phyloP scores from a whole-genome alignment of 176 grass and related monocot genomes.

The Triticum dicoccoides region DNA sequence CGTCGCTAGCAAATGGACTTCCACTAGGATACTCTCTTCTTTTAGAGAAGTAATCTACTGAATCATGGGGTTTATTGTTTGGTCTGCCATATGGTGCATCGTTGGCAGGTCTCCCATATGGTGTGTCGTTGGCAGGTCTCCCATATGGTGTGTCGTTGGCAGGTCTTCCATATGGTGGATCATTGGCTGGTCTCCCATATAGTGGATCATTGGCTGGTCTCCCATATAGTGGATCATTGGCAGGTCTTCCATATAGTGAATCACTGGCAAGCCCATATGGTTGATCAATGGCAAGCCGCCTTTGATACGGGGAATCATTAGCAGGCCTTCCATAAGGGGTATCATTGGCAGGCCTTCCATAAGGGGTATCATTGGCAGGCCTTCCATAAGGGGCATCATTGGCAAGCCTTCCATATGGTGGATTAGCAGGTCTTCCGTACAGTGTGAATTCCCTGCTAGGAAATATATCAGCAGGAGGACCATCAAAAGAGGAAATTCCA shows the following conservation, averaged over 20 bases:
- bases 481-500: conserved; percentile 50
- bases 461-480: conserved; percentile 37
- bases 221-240: conserved; percentile 27
- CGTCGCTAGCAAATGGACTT: conserved; percentile 34
- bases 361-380: conserved; percentile 19
- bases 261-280: conserved; percentile 9
- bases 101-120: conserved; percentile 17
- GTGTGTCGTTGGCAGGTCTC: background rate
- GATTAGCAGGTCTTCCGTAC: conserved; percentile 35
- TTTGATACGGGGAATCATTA: conserved; percentile 8
- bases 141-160: conserved; percentile 16
- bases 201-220: conserved; percentile 25
- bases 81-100: conserved; percentile 36
- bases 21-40: conserved; percentile 47
- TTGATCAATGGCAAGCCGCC: background rate
- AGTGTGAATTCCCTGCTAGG: conserved; percentile 42
- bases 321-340: conserved; percentile 1
- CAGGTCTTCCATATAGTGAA: conserved; percentile 27
- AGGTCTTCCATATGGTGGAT: conserved; percentile 33
- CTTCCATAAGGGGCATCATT: conserved; percentile 36
- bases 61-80: conserved; percentile 38
- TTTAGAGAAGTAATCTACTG: conserved; percentile 44
- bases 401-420: conserved; percentile 35
- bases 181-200: conserved; percentile 35
- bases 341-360: conserved; percentile 22